Conservation (phyloP, 257 asterid genomes). For the Solanum ossicruentum region DNA sequence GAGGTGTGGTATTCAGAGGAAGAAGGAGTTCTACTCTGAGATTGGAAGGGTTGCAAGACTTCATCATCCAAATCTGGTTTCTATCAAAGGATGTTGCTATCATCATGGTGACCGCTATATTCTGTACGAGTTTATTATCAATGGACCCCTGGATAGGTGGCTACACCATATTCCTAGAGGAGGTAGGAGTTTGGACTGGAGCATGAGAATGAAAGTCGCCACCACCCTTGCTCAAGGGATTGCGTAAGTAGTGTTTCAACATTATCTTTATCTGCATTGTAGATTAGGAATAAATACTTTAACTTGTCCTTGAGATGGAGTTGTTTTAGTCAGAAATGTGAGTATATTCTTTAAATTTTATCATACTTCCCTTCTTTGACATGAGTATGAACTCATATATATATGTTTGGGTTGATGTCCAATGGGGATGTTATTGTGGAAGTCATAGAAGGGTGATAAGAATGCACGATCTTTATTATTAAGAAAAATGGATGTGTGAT, state of each 20-base stretch:
- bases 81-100: conserved; percentile 90
- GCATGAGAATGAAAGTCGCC: conserved; percentile 83
- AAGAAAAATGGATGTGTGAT: background rate
- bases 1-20: conserved; percentile 87
- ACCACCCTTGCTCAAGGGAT: conserved; percentile 95
- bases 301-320: background rate
- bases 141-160: conserved; percentile 96
- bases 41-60: conserved; percentile 88
- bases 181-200: conserved; percentile 92
- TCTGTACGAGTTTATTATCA: conserved; percentile 72
- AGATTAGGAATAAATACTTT: background rate
- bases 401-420: background rate
- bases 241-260: conserved; percentile 47
- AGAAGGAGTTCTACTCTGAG: conserved; percentile 93
- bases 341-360: background rate
- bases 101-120: conserved; percentile 90
- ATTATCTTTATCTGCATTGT: background rate
- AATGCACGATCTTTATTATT: background rate
- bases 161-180: conserved; percentile 90
- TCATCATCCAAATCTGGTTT: conserved; percentile 86
- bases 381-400: background rate
- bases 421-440: background rate
- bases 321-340: background rate
- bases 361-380: background rate
- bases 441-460: background rate